A percentile compares a stretch with the other conserved stretches of the same genome.
Conservation (phyloP, 2,329 filamentous ascomycete genomes). For the Grosmannia huntii region DNA sequence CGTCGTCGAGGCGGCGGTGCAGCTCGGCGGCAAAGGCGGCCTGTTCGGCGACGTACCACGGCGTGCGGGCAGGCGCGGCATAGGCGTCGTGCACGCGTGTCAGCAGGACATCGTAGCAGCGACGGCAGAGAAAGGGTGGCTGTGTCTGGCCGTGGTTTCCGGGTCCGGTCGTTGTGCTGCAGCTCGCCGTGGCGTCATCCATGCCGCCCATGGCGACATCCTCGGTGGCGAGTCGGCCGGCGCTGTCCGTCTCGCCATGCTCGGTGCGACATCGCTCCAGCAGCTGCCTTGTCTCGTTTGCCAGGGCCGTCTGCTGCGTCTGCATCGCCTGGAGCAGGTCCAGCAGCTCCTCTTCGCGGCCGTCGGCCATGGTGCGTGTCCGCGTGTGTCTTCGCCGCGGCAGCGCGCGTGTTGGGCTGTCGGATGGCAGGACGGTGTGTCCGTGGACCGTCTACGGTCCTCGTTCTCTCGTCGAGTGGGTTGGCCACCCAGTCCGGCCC, state of each 20-base stretch:
- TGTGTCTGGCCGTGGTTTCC: no score
- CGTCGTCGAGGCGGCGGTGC: slow-evolving; percentile 34
- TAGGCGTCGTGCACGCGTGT: slow-evolving; percentile 31
- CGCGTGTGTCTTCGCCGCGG: no score
- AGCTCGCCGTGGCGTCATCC: neutral
- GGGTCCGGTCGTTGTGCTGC: no score
- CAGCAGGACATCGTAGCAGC: slow-evolving; percentile 35
- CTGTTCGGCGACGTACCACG: slow-evolving; percentile 38
- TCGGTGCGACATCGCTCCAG: slow-evolving; percentile 1
- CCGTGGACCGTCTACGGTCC: no score
- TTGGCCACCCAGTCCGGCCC: no score
- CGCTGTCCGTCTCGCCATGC: neutral
- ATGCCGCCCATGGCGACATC: neutral
- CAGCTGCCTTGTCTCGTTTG: neutral
- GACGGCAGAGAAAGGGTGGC: slow-evolving; percentile 24
- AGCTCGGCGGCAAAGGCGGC: slow-evolving; percentile 36
- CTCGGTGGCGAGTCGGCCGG: neutral
- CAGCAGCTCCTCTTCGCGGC: slow-evolving; percentile 5
- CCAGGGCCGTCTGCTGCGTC: slow-evolving; percentile 6
- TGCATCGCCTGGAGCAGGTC: slow-evolving; percentile 6
- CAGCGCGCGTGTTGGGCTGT: no score
- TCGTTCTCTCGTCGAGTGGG: neutral
- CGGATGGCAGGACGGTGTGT: no score
- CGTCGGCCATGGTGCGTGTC: slow-evolving; percentile 1
- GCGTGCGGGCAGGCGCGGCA: slow-evolving; percentile 19